These are phyloP conservation scores for Seiridium unicorne DNA, from an alignment of 2,329 filamentous ascomycete genomes.

Conservation along the genomic window DNA sequence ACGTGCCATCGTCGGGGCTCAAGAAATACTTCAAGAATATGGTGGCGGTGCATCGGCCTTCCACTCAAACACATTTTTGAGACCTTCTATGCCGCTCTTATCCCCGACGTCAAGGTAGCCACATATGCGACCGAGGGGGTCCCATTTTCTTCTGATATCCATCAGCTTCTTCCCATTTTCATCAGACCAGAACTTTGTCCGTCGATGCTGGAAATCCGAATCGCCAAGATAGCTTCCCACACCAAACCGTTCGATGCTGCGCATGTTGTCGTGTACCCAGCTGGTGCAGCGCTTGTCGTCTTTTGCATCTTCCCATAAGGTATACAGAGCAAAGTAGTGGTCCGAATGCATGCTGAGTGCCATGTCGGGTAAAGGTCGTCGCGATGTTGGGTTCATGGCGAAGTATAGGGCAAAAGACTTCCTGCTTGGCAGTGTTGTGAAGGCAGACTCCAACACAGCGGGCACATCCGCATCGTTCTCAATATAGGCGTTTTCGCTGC, in stretches of 20 bases:
- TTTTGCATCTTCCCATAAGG: constrained; percentile 43
- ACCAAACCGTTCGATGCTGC: constrained; percentile 34
- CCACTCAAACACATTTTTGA: constrained; percentile 40
- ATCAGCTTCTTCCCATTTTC: constrained; percentile 38
- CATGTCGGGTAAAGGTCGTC: constrained; percentile 45
- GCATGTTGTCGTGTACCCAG: constrained; percentile 44
- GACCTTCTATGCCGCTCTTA: constrained; percentile 35
- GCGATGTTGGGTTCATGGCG: constrained; percentile 47
- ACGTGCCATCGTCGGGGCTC: no score
- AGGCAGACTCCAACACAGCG: constrained; percentile 41
- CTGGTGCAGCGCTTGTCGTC: constrained; percentile 41
- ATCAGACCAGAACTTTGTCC: constrained; percentile 46
- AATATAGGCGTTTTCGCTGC: constrained; percentile 49
- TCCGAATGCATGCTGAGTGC: constrained; percentile 53
- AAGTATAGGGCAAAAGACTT: constrained; percentile 49
- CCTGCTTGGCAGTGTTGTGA: constrained; percentile 43
- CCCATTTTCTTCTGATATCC: constrained; percentile 40
- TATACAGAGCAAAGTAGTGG: constrained; percentile 55
- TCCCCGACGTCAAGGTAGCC: constrained; percentile 47
- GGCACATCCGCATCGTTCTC: constrained; percentile 43
- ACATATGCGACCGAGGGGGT: constrained; percentile 37
- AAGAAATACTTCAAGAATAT: background rate
- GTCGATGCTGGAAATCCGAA: constrained; percentile 47
- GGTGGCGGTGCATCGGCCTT: background rate
- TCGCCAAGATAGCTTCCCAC: constrained; percentile 55